phyloP scores from a whole-genome alignment of 176 grass and related monocot genomes.

The Otatea glauca region DNA sequence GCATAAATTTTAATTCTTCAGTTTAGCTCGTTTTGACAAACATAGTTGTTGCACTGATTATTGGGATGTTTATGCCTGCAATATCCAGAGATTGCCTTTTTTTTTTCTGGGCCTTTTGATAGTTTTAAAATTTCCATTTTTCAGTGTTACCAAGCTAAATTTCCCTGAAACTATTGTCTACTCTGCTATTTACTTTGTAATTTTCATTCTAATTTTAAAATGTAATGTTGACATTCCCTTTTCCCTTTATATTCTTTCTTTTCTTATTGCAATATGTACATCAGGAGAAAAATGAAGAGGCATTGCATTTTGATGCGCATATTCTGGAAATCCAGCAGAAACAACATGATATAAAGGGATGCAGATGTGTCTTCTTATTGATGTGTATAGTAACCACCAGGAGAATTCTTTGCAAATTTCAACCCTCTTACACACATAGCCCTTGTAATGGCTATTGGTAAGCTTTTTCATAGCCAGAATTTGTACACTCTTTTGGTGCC shows the following conservation, averaged over 20 bases:
- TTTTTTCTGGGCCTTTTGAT: too few relatives aligned
- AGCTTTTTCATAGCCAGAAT: conserved; percentile 2
- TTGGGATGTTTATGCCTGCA: too few relatives aligned
- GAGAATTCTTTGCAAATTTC: neutral
- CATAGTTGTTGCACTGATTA: too few relatives aligned
- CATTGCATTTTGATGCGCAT: conserved; percentile 88
- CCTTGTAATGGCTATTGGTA: conserved; percentile 14
- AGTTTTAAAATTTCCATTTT: too few relatives aligned
- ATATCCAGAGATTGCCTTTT: too few relatives aligned
- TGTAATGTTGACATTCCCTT: neutral
- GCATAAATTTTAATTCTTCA: too few relatives aligned
- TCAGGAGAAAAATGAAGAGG: conserved; percentile 74
- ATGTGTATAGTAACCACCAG: conserved; percentile 33
- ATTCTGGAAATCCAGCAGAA: conserved; percentile 70
- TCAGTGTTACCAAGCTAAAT: too few relatives aligned
- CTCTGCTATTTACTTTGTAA: too few relatives aligned
- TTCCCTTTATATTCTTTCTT: neutral
- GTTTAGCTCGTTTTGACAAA: too few relatives aligned
- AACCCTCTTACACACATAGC: neutral
- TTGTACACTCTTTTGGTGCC: conserved; percentile 24
- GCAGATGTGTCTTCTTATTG: conserved; percentile 72
- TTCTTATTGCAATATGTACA: conserved; percentile 22
- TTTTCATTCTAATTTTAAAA: too few relatives aligned
- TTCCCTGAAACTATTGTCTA: too few relatives aligned
- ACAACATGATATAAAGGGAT: conserved; percentile 89